Percentiles rank a stretch among this genome's conserved stretches.
phyloP scores from a whole-genome alignment of 176 grass and related monocot species.

The Juncus effusus region DNA sequence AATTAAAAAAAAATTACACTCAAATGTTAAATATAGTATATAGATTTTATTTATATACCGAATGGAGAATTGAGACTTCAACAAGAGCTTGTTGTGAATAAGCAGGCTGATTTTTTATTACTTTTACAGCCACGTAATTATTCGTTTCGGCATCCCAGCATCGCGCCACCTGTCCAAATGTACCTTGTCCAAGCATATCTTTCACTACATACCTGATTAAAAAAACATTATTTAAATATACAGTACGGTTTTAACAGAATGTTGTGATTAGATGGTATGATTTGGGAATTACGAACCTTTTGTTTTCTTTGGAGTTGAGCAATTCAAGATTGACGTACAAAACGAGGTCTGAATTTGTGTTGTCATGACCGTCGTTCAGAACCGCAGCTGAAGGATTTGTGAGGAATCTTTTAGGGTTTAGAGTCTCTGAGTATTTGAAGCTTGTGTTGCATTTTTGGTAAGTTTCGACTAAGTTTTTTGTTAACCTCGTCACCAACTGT shows the following conservation, averaged over 20 bases:
- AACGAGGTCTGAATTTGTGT: slow-evolving; percentile 91
- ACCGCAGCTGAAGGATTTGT: slow-evolving; percentile 68
- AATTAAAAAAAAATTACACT: slow-evolving; percentile 1
- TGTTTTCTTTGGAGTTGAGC: slow-evolving; percentile 51
- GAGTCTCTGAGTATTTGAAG: slow-evolving; percentile 71
- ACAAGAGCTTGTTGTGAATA: slow-evolving; percentile 85
- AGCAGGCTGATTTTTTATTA: slow-evolving; percentile 98
- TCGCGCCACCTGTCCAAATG: slow-evolving; percentile 94
- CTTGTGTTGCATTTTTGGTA: slow-evolving; percentile 70
- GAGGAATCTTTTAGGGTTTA: slow-evolving; percentile 83
- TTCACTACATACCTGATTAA: slow-evolving; percentile 76
- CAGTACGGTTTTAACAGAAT: background rate
- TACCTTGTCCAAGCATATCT: slow-evolving; percentile 98
- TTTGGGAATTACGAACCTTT: slow-evolving; percentile 58
- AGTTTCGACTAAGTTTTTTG: slow-evolving; percentile 65
- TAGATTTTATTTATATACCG: slow-evolving; percentile 45
- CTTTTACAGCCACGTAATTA: slow-evolving; percentile 81
- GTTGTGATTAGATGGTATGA: background rate
- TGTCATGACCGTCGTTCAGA: slow-evolving; percentile 79
- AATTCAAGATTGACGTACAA: slow-evolving; percentile 84
- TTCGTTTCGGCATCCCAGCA: slow-evolving; percentile 83
- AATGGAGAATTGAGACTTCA: slow-evolving; percentile 78
- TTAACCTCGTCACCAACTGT: slow-evolving; percentile 81
- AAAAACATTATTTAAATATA: slow-evolving; percentile 1
- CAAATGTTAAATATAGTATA: slow-evolving; percentile 11